phyloP scores from a whole-genome alignment of 495 filamentous ascomycete genomes.

The Aspergillus incahuasiensis region DNA sequence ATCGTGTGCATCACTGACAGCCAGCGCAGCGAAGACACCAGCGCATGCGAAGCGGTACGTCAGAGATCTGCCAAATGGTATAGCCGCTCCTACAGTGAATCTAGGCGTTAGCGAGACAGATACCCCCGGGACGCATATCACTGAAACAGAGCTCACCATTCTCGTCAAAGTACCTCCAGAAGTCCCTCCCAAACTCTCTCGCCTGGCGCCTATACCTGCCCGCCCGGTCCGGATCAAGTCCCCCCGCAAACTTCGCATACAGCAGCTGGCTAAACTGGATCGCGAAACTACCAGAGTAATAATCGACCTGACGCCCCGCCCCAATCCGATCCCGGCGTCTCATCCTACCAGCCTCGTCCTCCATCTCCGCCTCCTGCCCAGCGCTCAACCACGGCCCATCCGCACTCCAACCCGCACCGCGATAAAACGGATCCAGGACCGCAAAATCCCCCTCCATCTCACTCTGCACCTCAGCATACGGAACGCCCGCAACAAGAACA shows the following conservation, averaged over 20 bases:
- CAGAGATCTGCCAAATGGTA: conserved; percentile 7
- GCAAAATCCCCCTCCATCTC: conserved; percentile 3
- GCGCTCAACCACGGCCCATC: conserved; percentile 2
- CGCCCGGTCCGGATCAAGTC: neutral
- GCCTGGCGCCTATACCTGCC: neutral
- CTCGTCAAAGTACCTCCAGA: conserved; percentile 7
- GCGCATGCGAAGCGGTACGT: conserved; percentile 11
- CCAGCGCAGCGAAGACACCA: conserved; percentile 3
- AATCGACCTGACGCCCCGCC: conserved; percentile 2
- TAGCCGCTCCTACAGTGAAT: neutral
- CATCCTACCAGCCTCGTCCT: neutral
- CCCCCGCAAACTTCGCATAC: conserved; percentile 4
- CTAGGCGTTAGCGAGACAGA: too few species aligned
- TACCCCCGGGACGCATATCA: too few species aligned
- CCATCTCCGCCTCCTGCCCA: neutral
- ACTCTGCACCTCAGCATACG: neutral
- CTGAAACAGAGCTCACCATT: neutral
- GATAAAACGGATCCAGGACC: conserved; percentile 3
- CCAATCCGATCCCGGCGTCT: neutral
- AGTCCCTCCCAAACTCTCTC: conserved; percentile 1
- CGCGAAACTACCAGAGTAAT: conserved; percentile 10
- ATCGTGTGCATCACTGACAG: neutral
- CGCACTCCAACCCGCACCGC: neutral
- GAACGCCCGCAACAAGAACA: neutral
- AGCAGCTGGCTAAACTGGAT: conserved; percentile 12